A percentile compares a stretch with the other conserved stretches of the same genome.
Conservation (phyloP, 1,139 yeast genomes). For the Magnusiomyces ingens region DNA sequence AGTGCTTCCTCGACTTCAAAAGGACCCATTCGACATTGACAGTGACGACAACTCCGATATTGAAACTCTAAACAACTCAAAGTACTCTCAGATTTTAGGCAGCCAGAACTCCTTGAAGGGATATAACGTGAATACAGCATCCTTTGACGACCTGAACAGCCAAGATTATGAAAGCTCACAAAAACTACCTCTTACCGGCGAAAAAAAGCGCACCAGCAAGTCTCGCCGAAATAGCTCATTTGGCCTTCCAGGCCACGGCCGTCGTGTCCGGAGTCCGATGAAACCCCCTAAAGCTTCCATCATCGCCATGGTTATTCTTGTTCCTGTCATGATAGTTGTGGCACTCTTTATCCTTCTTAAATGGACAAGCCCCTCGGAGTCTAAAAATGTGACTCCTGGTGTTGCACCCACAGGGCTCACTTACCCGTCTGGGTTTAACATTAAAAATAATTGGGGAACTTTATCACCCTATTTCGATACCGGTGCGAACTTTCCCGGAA, state of each 20-base stretch:
- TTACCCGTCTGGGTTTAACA: conserved; percentile 35
- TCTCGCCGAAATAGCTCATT: neutral
- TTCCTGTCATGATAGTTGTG: conserved; percentile 26
- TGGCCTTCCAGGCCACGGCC: neutral
- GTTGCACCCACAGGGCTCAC: conserved; percentile 38
- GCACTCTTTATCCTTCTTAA: conserved; percentile 24
- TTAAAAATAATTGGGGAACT: conserved; percentile 39
- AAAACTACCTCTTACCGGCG: neutral
- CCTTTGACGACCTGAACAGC: neutral
- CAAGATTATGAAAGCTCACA: neutral
- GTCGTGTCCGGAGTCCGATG: neutral
- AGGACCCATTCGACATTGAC: conserved; percentile 1
- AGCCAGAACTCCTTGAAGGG: neutral
- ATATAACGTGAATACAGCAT: neutral
- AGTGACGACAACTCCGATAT: conserved; percentile 2
- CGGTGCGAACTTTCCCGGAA: conserved; percentile 33
- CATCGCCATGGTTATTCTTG: conserved; percentile 21
- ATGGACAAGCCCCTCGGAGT: conserved; percentile 19
- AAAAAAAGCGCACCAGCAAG: neutral
- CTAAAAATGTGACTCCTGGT: conserved; percentile 29
- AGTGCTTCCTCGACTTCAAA: neutral
- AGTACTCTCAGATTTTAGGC: neutral
- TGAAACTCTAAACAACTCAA: conserved; percentile 1
- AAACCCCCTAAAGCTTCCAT: neutral
- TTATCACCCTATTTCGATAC: conserved; percentile 37